phyloP scores from a whole-genome alignment of 1,284 basidiomycete genomes.

The Caloboletus firmus region DNA sequence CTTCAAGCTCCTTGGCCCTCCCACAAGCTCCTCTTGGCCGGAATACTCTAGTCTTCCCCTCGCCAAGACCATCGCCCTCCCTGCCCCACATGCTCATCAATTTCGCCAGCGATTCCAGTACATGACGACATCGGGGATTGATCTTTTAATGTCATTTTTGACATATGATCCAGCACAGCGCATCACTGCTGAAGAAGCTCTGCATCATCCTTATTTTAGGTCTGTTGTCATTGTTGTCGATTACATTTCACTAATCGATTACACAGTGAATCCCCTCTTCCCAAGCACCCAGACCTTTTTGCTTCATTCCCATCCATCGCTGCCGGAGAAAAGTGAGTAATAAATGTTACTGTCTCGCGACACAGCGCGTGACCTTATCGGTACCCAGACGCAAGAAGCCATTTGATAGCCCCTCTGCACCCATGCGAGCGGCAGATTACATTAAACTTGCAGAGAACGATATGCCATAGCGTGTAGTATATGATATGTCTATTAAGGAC shows the following conservation, averaged over 20 bases:
- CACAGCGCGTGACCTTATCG: conserved; percentile 1
- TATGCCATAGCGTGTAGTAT: conserved; percentile 13
- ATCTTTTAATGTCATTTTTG: conserved; percentile 80
- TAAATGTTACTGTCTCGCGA: neutral
- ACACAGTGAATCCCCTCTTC: conserved; percentile 84
- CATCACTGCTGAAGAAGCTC: conserved; percentile 84
- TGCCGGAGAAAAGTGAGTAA: conserved; percentile 89
- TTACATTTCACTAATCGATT: conserved; percentile 7
- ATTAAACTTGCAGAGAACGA: conserved; percentile 47
- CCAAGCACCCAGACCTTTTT: conserved; percentile 98
- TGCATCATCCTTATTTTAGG: conserved; percentile 92
- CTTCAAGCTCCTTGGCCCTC: conserved; percentile 89
- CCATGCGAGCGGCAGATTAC: conserved; percentile 62
- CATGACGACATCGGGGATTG: conserved; percentile 80
- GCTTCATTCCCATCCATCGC: conserved; percentile 95
- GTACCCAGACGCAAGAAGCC: conserved; percentile 64
- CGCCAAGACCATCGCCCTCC: conserved; percentile 75
- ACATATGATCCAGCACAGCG: conserved; percentile 87
- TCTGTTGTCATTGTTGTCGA: conserved; percentile 39
- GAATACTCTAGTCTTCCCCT: conserved; percentile 78
- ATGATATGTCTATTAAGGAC: conserved; percentile 2
- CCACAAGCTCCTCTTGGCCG: conserved; percentile 85
- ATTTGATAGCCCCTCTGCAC: conserved; percentile 77
- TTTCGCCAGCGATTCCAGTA: conserved; percentile 80
- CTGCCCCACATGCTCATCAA: conserved; percentile 72